These are phyloP conservation scores for Pseudocohnilembus persalinus DNA, from an alignment of 169 alveolate genomes.

Conservation along the genomic window DNA sequence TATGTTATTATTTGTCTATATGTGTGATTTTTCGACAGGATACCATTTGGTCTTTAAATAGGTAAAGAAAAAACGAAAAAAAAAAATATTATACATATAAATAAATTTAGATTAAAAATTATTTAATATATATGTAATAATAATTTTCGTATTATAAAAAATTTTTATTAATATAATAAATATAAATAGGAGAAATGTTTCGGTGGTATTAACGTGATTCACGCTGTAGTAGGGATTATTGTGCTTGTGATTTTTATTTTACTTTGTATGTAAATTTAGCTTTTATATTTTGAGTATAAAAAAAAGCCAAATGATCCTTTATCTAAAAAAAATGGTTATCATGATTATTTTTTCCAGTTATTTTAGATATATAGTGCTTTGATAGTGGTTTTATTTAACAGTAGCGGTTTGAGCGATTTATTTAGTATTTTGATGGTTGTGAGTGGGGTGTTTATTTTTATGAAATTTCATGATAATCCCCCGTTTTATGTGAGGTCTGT, in stretches of 20 bases:
- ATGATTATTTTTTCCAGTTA: conserved; percentile 2
- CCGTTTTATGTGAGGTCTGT: conserved; percentile 7
- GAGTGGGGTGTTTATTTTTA: conserved; percentile 7
- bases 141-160: too few species aligned
- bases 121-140: too few species aligned
- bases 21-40: conserved; percentile 26
- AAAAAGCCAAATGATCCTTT: conserved; percentile 7
- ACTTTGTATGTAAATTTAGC: conserved; percentile 3
- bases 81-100: neutral
- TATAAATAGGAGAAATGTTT: conserved; percentile 12
- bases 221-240: conserved; percentile 26
- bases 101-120: too few species aligned
- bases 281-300: conserved; percentile 23
- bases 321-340: conserved; percentile 14
- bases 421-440: neutral
- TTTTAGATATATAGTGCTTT: conserved; percentile 5
- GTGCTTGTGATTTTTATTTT: conserved; percentile 6
- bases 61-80: neutral
- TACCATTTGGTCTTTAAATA: too few species aligned
- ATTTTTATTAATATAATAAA: too few species aligned
- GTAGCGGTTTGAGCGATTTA: conserved; percentile 1
- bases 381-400: conserved; percentile 3
- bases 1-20: conserved; percentile 14
- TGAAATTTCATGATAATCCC: neutral
- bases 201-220: conserved; percentile 24